Conservation (phyloP, 2,329 filamentous ascomycete genomes). For the Trichoderma koningii region DNA sequence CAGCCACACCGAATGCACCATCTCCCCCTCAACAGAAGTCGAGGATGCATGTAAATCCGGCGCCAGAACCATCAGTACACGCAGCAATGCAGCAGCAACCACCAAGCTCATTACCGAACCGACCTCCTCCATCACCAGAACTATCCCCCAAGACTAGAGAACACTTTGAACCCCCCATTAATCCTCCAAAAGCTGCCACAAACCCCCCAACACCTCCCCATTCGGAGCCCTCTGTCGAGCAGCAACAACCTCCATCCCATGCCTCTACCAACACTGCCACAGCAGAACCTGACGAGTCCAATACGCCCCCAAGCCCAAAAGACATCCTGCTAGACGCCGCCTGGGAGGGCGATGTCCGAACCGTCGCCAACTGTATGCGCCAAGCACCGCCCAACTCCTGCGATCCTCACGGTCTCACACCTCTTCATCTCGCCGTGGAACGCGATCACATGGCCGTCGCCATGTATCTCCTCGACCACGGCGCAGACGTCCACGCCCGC, state of each 20-base stretch:
- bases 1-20: slow-evolving; percentile 15
- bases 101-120: neutral
- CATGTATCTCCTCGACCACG: slow-evolving; percentile 39
- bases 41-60: neutral
- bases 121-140: slow-evolving; percentile 19
- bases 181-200: slow-evolving; percentile 1
- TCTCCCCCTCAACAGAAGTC: neutral
- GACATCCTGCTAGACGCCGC: slow-evolving; percentile 38
- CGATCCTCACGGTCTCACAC: slow-evolving; percentile 37
- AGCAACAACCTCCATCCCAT: slow-evolving; percentile 7
- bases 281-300: neutral
- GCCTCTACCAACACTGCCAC: neutral
- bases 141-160: slow-evolving; percentile 8
- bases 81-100: neutral
- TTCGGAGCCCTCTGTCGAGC: slow-evolving; percentile 18
- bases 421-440: slow-evolving; percentile 39
- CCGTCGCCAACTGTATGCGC: slow-evolving; percentile 33
- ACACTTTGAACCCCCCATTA: neutral
- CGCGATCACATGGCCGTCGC: slow-evolving; percentile 39
- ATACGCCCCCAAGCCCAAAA: slow-evolving; percentile 27
- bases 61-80: neutral
- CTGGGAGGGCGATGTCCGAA: slow-evolving; percentile 39
- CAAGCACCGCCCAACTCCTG: slow-evolving; percentile 34
- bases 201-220: slow-evolving; percentile 17
- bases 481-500: slow-evolving; percentile 34